Evolutionary conservation across 805 yeast species (phyloP), one percentile per base, ranked within the genome.

Genomic region (Wickerhamiella hasegawae): DNA sequence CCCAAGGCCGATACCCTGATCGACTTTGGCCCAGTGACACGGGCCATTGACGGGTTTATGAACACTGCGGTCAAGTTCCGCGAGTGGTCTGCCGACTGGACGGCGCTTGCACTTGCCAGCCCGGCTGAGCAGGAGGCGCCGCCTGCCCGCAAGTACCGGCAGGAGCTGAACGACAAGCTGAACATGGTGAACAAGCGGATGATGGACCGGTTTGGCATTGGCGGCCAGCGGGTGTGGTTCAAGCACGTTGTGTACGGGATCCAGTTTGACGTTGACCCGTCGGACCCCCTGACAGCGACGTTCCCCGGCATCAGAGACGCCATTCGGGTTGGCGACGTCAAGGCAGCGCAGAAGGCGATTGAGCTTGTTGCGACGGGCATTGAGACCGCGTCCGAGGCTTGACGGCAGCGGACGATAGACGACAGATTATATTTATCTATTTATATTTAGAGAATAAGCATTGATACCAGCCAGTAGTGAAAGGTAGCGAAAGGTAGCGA

Each of bases 261-360:
- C 5, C 73, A 79, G 32, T 49, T 65, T 34, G 58, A 65, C 48
- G 69, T 73, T 4, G 82, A 83, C 0, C 62, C 62, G 9, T 53
- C 36, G 10, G 49, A 49, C 2, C 55, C 55, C 11, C 63, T 58
- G 40, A 68, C 77, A 67, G 72, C 74, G 55, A 65, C 79, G 2
- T 83, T 79, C 50, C 95, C 96, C 0, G 68, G 69, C 4, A 66
- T 84, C 2, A 65, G 92, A 41, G 94, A 84, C 49, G 73, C 71
- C 0, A 50, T 81, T 10, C 61, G 59, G 29, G 52, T 51, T 2
- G 59, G 61, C 0, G 68, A 73, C 40, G 68, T 70, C 62, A 57
- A 47, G 0, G 52, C 47, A 23, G 84, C 81, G 0, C 79, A 74
- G 40, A 43, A 51, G 5, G 35, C 38, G 19, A 32, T 51, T 11